phyloP scores from a whole-genome alignment of 2,329 filamentous ascomycete genomes.

The Penicillium decumbens region DNA sequence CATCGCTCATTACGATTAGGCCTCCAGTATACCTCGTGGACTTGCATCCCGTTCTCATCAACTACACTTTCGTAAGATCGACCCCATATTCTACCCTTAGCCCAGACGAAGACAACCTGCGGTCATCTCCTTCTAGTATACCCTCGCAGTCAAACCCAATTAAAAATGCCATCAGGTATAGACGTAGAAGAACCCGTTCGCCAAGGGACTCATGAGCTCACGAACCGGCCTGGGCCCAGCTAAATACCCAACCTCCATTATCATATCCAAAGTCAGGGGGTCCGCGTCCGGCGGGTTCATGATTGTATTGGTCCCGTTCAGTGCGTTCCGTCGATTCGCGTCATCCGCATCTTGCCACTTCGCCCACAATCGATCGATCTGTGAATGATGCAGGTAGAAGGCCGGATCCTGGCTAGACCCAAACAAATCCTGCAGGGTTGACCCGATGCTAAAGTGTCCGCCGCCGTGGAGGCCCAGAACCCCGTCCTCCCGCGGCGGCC shows the following conservation, averaged over 20 bases:
- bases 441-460: conserved; percentile 45
- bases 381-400: conserved; percentile 47
- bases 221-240: conserved; percentile 9
- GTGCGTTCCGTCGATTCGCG: conserved; percentile 10
- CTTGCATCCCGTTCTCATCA: not conserved
- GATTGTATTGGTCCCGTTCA: conserved; percentile 19
- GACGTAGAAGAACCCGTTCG: conserved; percentile 13
- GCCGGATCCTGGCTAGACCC: conserved; percentile 44
- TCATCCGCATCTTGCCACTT: conserved; percentile 41
- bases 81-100: not conserved
- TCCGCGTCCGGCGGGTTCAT: conserved; percentile 15
- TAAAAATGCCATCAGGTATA: conserved; percentile 8
- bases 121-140: not conserved
- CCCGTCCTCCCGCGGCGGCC: conserved; percentile 19
- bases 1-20: not conserved
- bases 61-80: not conserved
- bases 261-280: conserved; percentile 11
- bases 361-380: conserved; percentile 46
- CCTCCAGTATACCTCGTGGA: not conserved
- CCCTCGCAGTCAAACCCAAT: not conserved
- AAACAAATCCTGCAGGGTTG: conserved; percentile 45
- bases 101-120: no score
- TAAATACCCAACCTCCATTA: conserved; percentile 21
- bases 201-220: conserved; percentile 20
- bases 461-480: conserved; percentile 42